Base-by-base conservation (phyloP, 805 yeast species). In the Teunomyces panamensis region DNA sequence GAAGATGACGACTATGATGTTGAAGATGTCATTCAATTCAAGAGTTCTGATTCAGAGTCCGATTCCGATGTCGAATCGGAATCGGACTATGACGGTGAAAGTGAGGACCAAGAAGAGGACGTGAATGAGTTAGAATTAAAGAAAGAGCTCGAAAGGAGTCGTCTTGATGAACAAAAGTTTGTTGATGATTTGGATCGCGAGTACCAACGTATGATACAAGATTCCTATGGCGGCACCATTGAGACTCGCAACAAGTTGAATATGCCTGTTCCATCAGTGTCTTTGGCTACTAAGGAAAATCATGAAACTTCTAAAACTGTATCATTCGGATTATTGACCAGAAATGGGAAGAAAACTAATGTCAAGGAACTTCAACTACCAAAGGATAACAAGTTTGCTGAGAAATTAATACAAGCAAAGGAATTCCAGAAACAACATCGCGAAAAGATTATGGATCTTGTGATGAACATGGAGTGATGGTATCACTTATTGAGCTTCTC, bases 171-270 rank as follows among this genome's bases (percentile, higher is more conserved):
- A 32, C 51, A 46, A 20, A 46, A 58, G 29, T 73, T 80, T 26
- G 77, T 73, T 29, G 78, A 74, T 3, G 80, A 76, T 30, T 52
- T 86, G 43, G 89, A 84, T 33, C 73, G 65, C 44, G 86, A 84
- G 55, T 79, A 81, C 50, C 77, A 77, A 48, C 68, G 63, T 44
- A 62, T 85, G 57, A 68, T 83, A 50, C 56, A 66, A n/a, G 83
- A 80, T 16, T 73, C 86, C 8, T 65, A 79, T 49, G 77, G 71
- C 24, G 61, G 68, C 63, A 51, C 64, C 56, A 43, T 46, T 49
- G 49, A 42, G 9, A 17, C 47, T 2, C 37, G 44, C n/a, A 45
- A 39, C 20, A 55, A 53, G 43, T 49, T 71, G 34, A 62, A 60
- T 44, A 58, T 59, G 51, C 64, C 74, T 3, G 51, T 57, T 1